Percentiles rank a stretch among this genome's conserved stretches.
phyloP scores from a whole-genome alignment of 2,329 filamentous ascomycete genomes.

The Sporothrix humicola region DNA sequence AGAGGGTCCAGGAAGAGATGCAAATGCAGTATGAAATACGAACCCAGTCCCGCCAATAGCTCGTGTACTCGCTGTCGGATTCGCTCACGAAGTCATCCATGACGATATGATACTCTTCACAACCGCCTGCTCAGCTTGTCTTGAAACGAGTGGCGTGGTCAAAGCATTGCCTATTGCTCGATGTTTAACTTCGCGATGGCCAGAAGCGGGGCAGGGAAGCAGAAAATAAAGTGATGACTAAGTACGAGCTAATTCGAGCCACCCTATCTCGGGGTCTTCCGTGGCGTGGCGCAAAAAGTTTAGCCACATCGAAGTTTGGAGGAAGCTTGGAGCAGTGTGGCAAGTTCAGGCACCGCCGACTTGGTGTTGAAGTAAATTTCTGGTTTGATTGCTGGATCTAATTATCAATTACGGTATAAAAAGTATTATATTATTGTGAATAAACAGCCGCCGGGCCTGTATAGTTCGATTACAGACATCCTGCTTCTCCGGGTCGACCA shows the following conservation, averaged over 20 bases:
- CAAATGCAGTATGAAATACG: conserved; percentile 49
- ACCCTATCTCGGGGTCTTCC: not conserved
- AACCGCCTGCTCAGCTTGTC: not conserved
- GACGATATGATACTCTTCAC: conserved; percentile 39
- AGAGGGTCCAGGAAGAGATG: not conserved
- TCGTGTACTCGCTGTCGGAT: conserved; percentile 98
- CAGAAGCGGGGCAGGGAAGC: conserved; percentile 1
- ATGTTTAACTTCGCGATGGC: not conserved
- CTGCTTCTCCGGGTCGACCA: too few relatives aligned
- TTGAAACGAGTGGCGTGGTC: too few relatives aligned
- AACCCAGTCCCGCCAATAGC: conserved; percentile 99
- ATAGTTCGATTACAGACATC: too few relatives aligned
- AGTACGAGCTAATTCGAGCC: not conserved
- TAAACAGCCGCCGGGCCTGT: too few relatives aligned
- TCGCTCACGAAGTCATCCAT: conserved; percentile 99
- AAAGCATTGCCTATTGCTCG: not conserved
- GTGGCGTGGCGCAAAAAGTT: not conserved
- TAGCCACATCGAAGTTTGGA: not conserved
- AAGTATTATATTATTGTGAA: too few relatives aligned
- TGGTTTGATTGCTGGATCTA: too few relatives aligned
- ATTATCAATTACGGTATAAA: too few relatives aligned
- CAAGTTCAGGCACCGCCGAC: too few relatives aligned
- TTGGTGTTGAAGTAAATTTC: too few relatives aligned
- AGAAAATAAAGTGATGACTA: not conserved
- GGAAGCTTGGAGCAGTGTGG: too few relatives aligned